Evolutionary conservation across 805 yeast species (phyloP), one percentile per base, ranked within the genome.

Genomic region (Candida insectalens): DNA sequence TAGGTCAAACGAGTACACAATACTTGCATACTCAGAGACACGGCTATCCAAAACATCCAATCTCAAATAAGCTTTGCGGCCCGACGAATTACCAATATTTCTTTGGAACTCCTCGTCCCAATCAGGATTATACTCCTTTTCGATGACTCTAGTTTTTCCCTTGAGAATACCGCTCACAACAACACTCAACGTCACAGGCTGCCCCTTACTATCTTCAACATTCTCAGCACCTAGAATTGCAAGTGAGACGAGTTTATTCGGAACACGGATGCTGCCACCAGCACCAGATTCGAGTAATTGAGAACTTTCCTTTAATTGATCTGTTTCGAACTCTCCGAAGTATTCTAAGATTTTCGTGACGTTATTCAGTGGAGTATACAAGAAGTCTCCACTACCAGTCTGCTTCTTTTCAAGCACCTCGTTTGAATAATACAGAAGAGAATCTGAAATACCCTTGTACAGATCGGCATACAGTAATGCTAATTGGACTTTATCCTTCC

Each of bases 51-150:
- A 8, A 8, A 32, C 13, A 8, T 26, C 30, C 6, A 32, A 19
- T 10, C 30, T 13, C 14, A 27, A 20, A 25, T 23, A 18, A 5
- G 18, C 28, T 13, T 15, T 19, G 2, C 25, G 15, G 13, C 17
- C n/a, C n/a, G 8, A 9, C 8, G 13, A 10, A n/a, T 33, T 35
- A 13, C 37, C 32, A 5, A 46, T 39, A 25, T 40, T 36, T 3
- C 41, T 38, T 51, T 85, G 95, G 51, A 85, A 83, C 36, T 81
- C 83, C 59, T 88, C 95, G 46, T 83, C 83, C 94, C 94, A 89
- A 12, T 69, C 71, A 0, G 96, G 96, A 45, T 76, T 74, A 22
- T 69, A 58, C 4, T 77, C 71, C 35, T 71, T 71, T 20, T 65
- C 62, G 4, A 82, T 62, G 0, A 77, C 69, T 44, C 83, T 64